Evolutionary conservation across 208 protist genomes (phyloP).

Genomic region (Entamoeba invadens): DNA sequence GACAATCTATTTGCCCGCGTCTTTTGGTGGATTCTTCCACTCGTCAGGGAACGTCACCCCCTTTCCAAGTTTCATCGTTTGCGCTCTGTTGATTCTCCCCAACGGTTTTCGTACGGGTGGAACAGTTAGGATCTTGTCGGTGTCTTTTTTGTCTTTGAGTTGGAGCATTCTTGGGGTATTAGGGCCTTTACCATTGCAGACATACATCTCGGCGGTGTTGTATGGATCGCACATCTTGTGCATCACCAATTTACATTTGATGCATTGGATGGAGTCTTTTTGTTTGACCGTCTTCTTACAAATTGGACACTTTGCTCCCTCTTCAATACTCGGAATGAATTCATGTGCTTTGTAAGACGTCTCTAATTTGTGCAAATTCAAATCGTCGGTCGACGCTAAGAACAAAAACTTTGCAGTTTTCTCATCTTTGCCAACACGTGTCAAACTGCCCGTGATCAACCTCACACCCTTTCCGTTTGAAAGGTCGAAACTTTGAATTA

Average conservation of each 20-base stretch:
- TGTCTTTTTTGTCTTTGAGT: neutral
- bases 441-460: neutral
- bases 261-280: neutral
- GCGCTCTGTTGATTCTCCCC: neutral
- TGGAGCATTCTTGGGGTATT: neutral
- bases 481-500: neutral
- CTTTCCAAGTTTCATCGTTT: neutral
- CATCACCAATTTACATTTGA: neutral
- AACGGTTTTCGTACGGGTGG: neutral
- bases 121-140: neutral
- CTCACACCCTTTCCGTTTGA: neutral
- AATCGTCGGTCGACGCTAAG: neutral
- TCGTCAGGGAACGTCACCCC: neutral
- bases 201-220: neutral
- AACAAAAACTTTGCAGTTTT: neutral
- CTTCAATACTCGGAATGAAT: neutral
- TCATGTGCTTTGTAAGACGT: neutral
- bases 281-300: neutral
- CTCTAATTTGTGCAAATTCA: neutral
- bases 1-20: too few species aligned
- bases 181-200: neutral
- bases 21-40: too few species aligned
- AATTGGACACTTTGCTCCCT: neutral
- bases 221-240: neutral
- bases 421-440: neutral